Conservation (phyloP, 495 filamentous ascomycete genomes). For the Xanthoparmelia taractica region DNA sequence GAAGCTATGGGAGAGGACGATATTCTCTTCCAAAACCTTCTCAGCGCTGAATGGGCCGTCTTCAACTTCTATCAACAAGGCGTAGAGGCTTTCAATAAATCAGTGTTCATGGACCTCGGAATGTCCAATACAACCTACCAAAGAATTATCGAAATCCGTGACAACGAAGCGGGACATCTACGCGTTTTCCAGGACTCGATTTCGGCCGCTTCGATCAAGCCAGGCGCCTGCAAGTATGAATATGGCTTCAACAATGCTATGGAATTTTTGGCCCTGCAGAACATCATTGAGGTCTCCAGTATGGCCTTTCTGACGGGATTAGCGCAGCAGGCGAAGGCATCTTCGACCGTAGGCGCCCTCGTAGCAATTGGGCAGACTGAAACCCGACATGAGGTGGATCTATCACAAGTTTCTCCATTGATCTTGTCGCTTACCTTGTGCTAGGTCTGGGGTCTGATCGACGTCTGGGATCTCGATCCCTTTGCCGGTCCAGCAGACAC, state of each 20-base stretch:
- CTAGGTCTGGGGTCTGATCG: conserved; percentile 11
- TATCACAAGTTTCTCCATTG: background rate
- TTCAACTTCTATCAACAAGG: conserved; percentile 12
- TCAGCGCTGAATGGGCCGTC: conserved; percentile 14
- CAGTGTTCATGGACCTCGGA: conserved; percentile 7
- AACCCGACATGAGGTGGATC: conserved; percentile 5
- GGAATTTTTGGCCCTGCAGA: conserved; percentile 9
- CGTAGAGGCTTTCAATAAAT: conserved; percentile 12
- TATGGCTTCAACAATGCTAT: background rate
- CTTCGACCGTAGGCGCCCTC: conserved; percentile 2
- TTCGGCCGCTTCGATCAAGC: conserved; percentile 8
- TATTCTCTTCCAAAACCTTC: conserved; percentile 11
- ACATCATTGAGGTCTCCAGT: conserved; percentile 14
- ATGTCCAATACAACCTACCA: conserved; percentile 10
- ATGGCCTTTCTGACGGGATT: conserved; percentile 11
- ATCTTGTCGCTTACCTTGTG: background rate
- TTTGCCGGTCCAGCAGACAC: conserved; percentile 9
- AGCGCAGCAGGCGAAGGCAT: conserved; percentile 7
- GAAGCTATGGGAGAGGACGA: conserved; percentile 8
- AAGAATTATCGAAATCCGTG: conserved; percentile 12
- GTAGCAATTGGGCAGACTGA: conserved; percentile 10
- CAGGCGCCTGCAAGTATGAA: conserved; percentile 8
- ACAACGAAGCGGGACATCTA: conserved; percentile 13
- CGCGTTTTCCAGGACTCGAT: conserved; percentile 14
- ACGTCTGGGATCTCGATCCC: conserved; percentile 10